These are phyloP conservation scores for Poa pratensis DNA, from an alignment of 176 grass and related monocot species.

Conservation along the genomic window DNA sequence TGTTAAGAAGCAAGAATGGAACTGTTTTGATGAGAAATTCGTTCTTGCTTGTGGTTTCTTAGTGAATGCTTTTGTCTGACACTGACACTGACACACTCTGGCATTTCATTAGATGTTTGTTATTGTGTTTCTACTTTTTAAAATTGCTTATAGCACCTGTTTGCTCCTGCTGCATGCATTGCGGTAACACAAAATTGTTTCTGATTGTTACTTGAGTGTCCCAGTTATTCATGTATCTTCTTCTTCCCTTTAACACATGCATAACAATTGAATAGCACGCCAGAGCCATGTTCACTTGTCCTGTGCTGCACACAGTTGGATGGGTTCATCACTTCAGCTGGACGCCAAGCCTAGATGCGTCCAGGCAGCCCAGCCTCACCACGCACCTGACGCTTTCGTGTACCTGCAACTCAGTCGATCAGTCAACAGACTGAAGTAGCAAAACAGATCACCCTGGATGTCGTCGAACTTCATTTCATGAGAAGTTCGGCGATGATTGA, in stretches of 20 bases:
- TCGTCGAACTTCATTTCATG: not conserved
- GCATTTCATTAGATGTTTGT: not conserved
- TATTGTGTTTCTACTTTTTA: not conserved
- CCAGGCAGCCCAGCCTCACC: no score
- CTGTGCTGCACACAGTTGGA: no score
- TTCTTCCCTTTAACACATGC: no score
- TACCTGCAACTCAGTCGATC: not conserved
- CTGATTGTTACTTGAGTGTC: no score
- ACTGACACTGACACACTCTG: not conserved
- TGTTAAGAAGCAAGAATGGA: not conserved
- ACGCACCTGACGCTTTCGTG: no score
- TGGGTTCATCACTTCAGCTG: no score
- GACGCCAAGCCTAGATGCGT: no score
- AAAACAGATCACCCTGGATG: not conserved
- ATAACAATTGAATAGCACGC: no score
- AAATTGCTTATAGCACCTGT: not conserved
- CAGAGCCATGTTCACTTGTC: no score
- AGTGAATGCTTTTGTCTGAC: slow-evolving; percentile 1
- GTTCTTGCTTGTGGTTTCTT: not conserved
- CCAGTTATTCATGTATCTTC: no score
- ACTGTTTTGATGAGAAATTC: not conserved
- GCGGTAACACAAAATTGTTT: no score
- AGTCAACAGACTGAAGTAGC: not conserved
- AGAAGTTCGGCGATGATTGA: not conserved
- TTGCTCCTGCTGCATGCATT: no score